Evolutionary conservation across 2,329 filamentous ascomycete species (phyloP).

Genomic region (Plectosphaerella plurivora): DNA sequence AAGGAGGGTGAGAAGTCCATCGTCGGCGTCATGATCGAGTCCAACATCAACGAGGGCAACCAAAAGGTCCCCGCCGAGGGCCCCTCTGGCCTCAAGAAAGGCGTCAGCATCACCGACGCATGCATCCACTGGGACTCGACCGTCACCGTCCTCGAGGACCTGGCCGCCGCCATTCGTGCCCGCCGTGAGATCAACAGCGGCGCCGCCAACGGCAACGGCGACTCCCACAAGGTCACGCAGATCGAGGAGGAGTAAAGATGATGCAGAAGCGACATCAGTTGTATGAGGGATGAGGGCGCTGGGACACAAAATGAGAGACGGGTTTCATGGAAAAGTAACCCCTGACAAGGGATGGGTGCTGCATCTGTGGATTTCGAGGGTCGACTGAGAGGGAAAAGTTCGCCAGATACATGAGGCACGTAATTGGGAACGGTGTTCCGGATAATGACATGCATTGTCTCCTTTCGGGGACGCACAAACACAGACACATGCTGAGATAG

Average conservation of each 20-base stretch:
- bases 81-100: constrained; percentile 72
- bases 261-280: not conserved
- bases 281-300: not conserved
- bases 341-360: not conserved
- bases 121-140: constrained; percentile 94
- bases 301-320: not conserved
- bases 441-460: not conserved
- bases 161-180: constrained; percentile 77
- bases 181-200: constrained; percentile 55
- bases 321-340: not conserved
- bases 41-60: constrained; percentile 87
- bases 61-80: constrained; percentile 86
- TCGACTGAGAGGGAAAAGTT: not conserved
- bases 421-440: constrained; percentile 1
- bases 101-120: constrained; percentile 91
- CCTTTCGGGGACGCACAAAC: not conserved
- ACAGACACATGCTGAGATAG: not conserved
- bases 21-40: constrained; percentile 98
- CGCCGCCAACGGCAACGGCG: constrained; percentile 21
- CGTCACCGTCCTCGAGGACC: constrained; percentile 73
- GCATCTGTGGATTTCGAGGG: not conserved
- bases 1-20: constrained; percentile 82
- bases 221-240: constrained; percentile 35
- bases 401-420: not conserved
- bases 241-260: constrained; percentile 45